Base-by-base conservation (phyloP, 768 basidiomycete genomes). In the Rhizopogon roseolus region DNA sequence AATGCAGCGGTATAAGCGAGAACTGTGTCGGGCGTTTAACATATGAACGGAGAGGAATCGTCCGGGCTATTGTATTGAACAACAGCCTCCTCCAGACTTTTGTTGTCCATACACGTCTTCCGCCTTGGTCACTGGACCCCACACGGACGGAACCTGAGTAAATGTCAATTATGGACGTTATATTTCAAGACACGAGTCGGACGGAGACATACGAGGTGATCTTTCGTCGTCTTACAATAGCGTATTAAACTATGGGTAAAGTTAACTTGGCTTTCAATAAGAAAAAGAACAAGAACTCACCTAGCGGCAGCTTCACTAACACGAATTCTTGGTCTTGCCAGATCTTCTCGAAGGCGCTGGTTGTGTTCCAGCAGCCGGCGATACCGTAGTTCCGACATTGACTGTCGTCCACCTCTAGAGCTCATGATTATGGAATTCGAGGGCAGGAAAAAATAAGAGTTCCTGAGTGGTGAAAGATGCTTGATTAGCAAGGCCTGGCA, bases 81-180 rank as follows among this genome's bases (percentile, higher is more conserved):
- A 88, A 56, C 84, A 85, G 49, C 57, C 76, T 54, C 62, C 63
- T 59, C 59, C 74, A 73, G 79, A 64, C 53, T 76, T 71, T 66
- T 82, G 84, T 51, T 87, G 89, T 25, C 87, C 88, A 64, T 93
- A 98, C 45, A 96, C 96, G 67, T 99, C 96, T 55, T 96, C 92
- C 41, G 83, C 84, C 65, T 89, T 90, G 59, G 84, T 84, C n/a
- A 96, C 86, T 22, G 91, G 87, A 9, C 97, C 97, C 97, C 97
- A 99, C 1, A 99, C 92, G 17, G 90, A 93, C 25, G 95, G 94
- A 46, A 96, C 88, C 89, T 94, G 64, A 22, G 62, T 28, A 50
- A 49, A 41, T 22, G 59, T 64, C 49, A 64, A 62, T 36, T 22
- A 55, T 58, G 34, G 5, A 36, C 10, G 4, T 36, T 0, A 16